These are phyloP conservation scores for Leptodermis oblonga DNA, from an alignment of 257 asterid genomes.

Conservation along the genomic window DNA sequence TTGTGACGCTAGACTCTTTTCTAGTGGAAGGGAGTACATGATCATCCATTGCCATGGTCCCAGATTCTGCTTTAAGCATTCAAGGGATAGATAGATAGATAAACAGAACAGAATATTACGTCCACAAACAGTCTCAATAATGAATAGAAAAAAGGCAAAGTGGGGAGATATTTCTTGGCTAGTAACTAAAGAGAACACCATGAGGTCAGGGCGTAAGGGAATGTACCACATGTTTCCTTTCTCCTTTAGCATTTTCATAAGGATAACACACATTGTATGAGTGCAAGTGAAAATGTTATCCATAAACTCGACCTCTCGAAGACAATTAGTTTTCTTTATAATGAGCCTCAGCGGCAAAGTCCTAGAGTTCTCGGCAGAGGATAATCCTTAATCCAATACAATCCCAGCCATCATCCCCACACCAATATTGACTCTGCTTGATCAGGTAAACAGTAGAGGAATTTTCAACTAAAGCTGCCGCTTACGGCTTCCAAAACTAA, in stretches of 20 bases:
- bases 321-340: too few species aligned
- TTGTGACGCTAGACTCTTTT: too few species aligned
- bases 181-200: too few species aligned
- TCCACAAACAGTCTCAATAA: not conserved
- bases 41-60: conserved; percentile 15
- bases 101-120: conserved; percentile 10
- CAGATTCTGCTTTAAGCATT: conserved; percentile 10
- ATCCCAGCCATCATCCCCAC: too few species aligned
- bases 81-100: not conserved
- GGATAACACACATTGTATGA: too few species aligned
- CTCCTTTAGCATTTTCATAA: too few species aligned
- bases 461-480: not conserved
- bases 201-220: too few species aligned
- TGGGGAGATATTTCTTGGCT: conserved; percentile 9
- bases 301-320: too few species aligned
- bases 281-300: too few species aligned
- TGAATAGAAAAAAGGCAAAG: not conserved
- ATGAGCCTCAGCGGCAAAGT: not conserved
- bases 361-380: not conserved
- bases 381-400: too few species aligned
- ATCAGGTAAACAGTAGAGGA: not conserved
- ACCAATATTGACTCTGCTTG: not conserved
- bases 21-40: too few species aligned
- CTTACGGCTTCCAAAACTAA: not conserved
- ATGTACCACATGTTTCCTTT: too few species aligned